These are phyloP conservation scores for Pholiota conissans DNA, from an alignment of 768 basidiomycete species.

Conservation along the genomic window DNA sequence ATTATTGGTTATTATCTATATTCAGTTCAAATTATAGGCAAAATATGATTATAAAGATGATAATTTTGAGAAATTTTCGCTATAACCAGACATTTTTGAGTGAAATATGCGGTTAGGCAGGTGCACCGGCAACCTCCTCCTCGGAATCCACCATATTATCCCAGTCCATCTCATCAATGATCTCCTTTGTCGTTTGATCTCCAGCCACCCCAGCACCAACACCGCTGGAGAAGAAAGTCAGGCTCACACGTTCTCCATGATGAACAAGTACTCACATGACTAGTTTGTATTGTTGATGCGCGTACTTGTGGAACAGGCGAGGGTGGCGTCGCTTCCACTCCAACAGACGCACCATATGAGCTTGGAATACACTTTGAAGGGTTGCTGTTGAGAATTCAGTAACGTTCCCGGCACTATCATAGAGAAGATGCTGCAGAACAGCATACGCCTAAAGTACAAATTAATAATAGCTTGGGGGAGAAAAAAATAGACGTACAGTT, in stretches of 20 bases:
- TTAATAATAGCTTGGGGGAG: neutral
- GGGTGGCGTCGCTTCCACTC: neutral
- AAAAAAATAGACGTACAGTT: neutral
- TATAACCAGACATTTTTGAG: neutral
- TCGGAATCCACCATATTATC: conserved; percentile 3
- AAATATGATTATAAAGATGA: neutral
- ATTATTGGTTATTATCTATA: neutral
- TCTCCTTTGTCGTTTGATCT: neutral
- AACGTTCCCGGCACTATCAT: neutral
- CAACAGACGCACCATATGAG: neutral
- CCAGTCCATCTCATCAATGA: conserved; percentile 1
- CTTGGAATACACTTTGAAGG: conserved; percentile 1
- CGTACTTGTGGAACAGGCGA: neutral
- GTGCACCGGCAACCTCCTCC: neutral
- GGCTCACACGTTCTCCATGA: too few relatives aligned
- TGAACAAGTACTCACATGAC: neutral
- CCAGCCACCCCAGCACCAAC: neutral
- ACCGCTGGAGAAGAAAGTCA: neutral
- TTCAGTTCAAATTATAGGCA: neutral
- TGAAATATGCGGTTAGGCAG: neutral
- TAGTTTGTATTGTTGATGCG: neutral
- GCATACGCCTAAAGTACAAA: neutral
- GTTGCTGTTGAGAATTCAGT: neutral
- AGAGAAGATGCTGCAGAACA: neutral
- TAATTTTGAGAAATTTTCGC: too few relatives aligned